Base-by-base conservation (phyloP, 768 basidiomycete genomes). In the Boletus sp. region DNA sequence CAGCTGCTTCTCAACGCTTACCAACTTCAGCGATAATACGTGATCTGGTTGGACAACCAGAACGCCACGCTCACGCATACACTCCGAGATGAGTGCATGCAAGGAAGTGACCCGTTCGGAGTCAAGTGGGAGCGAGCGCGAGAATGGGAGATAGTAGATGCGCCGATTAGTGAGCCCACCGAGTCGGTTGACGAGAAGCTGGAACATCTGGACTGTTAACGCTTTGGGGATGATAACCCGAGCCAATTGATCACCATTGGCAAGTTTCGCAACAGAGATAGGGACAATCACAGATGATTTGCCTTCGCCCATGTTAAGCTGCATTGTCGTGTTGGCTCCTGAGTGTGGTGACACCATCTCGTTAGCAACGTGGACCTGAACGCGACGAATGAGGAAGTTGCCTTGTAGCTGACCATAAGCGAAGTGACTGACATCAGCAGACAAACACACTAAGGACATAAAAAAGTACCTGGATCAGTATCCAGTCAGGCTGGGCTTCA, bases 291-390 rank as follows among this genome's bases (percentile, higher is more conserved):
- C 73, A 0, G 72, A 75, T 2, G 70, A 70, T 56, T 82, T 82
- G 1, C 82, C 80, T 53, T 81, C 81, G 7, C 81, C 81, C 81
- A 83, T 83, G 44, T 81, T 80, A 11, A 83, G 70, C 38, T 81
- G 81, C n/a, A 77, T 64, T 2, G 70, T 62, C 0, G 73, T 72
- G 43, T 76, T 83, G 8, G 57, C 9, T 1, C 54, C 47, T 0
- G 64, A 70, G 1, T 38, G 50, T 0, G 81, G 78, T 1, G 60
- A 37, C 15, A 79, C 73, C 81, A 82, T 81, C 50, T 79, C 72
- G 7, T 59, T 54, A 1, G 79, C 75, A 17, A 80, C 63, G 0
- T 61, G 25, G 0, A 64, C 61, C 53, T 82, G 81, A 4, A 77
- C 46, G 0, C 71, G 64, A 4, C 81, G 77, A 17, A 71, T 63